phyloP scores from a whole-genome alignment of 2,329 filamentous ascomycete species.

The Fusarium neocosmosporiellum region DNA sequence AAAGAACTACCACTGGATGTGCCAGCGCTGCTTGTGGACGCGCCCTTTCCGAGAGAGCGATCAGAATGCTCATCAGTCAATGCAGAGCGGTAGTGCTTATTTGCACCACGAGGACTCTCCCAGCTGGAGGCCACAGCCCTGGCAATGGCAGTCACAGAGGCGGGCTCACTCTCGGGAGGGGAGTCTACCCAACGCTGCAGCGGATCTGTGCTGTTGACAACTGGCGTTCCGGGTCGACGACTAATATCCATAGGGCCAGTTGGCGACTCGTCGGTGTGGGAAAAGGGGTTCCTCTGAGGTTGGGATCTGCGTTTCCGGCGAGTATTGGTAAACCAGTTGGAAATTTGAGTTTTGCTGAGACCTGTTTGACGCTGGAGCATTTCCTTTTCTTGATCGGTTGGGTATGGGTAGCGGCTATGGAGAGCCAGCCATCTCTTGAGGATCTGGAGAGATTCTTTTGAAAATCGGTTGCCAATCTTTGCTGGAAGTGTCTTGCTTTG shows the following conservation, averaged over 20 bases:
- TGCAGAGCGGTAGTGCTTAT: not conserved
- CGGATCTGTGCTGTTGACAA: not conserved
- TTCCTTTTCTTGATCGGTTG: not conserved
- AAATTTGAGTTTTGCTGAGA: not conserved
- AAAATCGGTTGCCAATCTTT: not conserved
- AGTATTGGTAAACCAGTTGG: not conserved
- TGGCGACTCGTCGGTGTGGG: slow-evolving; percentile 57
- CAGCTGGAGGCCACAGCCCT: not conserved
- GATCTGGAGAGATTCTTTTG: not conserved
- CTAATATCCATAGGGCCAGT: slow-evolving; percentile 56
- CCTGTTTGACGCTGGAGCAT: not conserved
- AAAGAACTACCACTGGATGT: not conserved
- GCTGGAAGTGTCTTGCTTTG: not conserved
- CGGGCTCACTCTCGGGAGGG: not conserved
- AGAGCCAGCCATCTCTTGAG: not conserved
- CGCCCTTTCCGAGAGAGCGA: not conserved
- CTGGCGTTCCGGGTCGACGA: not conserved
- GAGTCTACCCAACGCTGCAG: not conserved
- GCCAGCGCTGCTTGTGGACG: not conserved
- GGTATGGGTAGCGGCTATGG: not conserved
- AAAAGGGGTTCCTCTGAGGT: not conserved
- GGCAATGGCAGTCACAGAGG: not conserved
- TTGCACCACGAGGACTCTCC: not conserved
- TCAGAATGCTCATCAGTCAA: not conserved
- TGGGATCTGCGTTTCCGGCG: not conserved